A percentile compares a stretch with the other conserved stretches of the same genome.
phyloP scores from a whole-genome alignment of 2,329 filamentous ascomycete genomes.

The Botrytis cinerea region DNA sequence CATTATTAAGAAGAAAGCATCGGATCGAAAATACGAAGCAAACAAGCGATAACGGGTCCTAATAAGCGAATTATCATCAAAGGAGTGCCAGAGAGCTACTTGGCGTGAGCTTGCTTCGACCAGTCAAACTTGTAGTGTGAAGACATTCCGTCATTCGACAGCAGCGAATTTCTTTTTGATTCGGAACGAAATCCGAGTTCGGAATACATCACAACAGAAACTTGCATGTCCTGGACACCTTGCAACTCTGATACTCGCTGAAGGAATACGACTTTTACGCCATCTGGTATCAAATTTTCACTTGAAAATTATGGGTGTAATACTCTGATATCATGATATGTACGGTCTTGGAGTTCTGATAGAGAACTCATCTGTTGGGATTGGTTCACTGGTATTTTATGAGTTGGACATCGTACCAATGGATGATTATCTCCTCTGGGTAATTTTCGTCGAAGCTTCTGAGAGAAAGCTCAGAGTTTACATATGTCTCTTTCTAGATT shows the following conservation, averaged over 20 bases:
- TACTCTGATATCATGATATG: background rate
- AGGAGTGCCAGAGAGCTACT: background rate
- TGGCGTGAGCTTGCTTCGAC: background rate
- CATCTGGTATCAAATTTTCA: background rate
- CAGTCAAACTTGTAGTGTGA: background rate
- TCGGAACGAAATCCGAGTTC: background rate
- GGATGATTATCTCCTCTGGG: background rate
- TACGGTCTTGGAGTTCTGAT: fast-evolving
- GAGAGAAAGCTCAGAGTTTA: background rate
- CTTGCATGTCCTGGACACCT: fast-evolving
- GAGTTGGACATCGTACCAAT: no score
- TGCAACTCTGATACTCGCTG: fast-evolving
- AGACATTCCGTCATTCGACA: background rate
- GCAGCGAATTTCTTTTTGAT: fast-evolving
- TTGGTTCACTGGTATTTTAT: fast-evolving
- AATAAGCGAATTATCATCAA: background rate
- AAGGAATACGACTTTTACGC: fast-evolving
- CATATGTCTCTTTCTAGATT: background rate
- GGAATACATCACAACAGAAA: fast-evolving
- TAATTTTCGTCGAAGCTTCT: fast-evolving
- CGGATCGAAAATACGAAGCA: background rate
- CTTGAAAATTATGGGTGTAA: background rate
- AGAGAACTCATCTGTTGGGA: fast-evolving
- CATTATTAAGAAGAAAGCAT: background rate
- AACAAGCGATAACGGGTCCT: background rate